Evolutionary conservation across 768 basidiomycete species (phyloP).

Genomic region (Mycena vulgaris): DNA sequence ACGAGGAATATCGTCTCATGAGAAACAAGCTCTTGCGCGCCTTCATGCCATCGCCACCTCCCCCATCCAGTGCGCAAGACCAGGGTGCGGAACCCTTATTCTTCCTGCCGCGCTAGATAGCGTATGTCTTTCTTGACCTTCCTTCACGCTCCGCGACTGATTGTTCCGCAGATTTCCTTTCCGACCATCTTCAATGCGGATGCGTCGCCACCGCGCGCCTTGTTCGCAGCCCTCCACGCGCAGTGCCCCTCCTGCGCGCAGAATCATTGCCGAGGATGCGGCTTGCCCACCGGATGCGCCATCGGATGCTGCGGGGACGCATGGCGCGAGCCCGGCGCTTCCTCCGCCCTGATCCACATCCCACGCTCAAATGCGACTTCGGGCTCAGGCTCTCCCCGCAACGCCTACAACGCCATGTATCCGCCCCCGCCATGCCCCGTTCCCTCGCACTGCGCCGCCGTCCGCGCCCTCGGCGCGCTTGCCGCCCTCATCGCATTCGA

Average conservation of each 20-base stretch:
- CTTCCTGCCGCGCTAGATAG: background rate
- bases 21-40: conserved; percentile 8
- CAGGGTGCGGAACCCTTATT: conserved; percentile 24
- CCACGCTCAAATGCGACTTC: background rate
- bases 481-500: conserved; percentile 28
- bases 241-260: conserved; percentile 27
- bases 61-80: conserved; percentile 19
- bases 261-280: conserved; percentile 35
- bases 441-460: conserved; percentile 33
- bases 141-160: background rate
- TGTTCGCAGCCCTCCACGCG: conserved; percentile 31
- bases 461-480: conserved; percentile 30
- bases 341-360: background rate
- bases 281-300: background rate
- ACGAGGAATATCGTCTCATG: background rate
- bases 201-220: background rate
- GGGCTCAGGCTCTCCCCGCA: background rate
- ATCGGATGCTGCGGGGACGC: background rate
- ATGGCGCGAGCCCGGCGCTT: background rate
- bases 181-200: background rate
- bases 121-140: background rate
- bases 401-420: background rate
- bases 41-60: conserved; percentile 16
- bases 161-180: background rate
- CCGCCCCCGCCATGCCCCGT: conserved; percentile 4